These are phyloP conservation scores for Tanozyma kutaoensis DNA, from an alignment of 805 yeast genomes.

Conservation along the genomic window DNA sequence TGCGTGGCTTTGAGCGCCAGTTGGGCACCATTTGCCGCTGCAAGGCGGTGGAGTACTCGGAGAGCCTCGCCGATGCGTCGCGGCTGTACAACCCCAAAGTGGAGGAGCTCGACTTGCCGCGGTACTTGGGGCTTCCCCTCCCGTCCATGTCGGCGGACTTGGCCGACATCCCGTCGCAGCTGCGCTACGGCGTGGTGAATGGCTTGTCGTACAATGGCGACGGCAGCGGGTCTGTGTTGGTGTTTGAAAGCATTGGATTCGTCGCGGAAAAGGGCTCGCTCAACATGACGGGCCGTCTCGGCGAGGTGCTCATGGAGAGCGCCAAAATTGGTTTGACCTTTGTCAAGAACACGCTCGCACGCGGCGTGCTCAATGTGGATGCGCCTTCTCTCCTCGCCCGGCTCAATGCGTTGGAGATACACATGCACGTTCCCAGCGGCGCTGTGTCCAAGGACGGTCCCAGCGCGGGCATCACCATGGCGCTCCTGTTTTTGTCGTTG, in stretches of 20 bases:
- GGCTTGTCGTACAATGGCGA: conserved; percentile 81
- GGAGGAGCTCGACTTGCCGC: conserved; percentile 41
- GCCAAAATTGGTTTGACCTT: conserved; percentile 68
- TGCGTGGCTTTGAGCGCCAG: conserved; percentile 62
- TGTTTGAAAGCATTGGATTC: conserved; percentile 66
- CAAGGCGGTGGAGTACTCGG: conserved; percentile 62
- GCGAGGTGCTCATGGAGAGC: conserved; percentile 69
- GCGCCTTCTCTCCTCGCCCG: conserved; percentile 21
- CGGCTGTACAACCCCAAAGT: conserved; percentile 25
- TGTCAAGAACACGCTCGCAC: conserved; percentile 43
- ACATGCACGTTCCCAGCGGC: conserved; percentile 37
- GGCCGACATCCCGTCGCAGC: conserved; percentile 26
- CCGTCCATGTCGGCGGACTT: conserved; percentile 20
- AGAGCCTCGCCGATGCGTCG: conserved; percentile 7
- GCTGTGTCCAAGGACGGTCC: conserved; percentile 35
- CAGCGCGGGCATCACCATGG: conserved; percentile 39
- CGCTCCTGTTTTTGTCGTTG: conserved; percentile 31
- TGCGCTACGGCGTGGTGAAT: conserved; percentile 65
- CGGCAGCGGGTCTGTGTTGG: conserved; percentile 73
- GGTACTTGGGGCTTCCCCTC: conserved; percentile 57
- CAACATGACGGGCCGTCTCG: conserved; percentile 69
- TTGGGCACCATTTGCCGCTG: conserved; percentile 69
- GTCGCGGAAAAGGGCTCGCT: conserved; percentile 31
- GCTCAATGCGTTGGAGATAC: conserved; percentile 43
- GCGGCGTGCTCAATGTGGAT: conserved; percentile 17